phyloP scores from a whole-genome alignment of 805 yeast genomes.

The Lachancea cidri region DNA sequence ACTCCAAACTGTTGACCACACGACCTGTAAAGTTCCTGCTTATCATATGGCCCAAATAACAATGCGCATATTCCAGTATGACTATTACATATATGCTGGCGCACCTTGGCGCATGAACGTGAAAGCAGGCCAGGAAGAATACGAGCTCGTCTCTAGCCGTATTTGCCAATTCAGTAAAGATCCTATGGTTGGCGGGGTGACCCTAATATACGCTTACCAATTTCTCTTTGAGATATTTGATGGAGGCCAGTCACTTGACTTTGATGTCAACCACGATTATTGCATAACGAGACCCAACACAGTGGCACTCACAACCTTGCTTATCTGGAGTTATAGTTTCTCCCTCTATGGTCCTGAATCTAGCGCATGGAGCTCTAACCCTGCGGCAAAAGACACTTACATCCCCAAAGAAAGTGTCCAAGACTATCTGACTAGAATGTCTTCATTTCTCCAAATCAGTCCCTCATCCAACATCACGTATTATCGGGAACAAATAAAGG shows the following conservation, averaged over 20 bases:
- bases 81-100: constrained; percentile 74
- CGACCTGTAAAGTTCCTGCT: constrained; percentile 56
- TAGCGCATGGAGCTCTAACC: constrained; percentile 21
- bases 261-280: constrained; percentile 49
- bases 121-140: constrained; percentile 46
- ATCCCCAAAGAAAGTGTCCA: constrained; percentile 45
- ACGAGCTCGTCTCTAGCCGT: constrained; percentile 43
- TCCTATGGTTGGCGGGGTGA: constrained; percentile 45
- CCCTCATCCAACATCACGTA: constrained; percentile 29
- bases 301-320: constrained; percentile 28
- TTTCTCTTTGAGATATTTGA: constrained; percentile 58
- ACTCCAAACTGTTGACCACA: constrained; percentile 4
- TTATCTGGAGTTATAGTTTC: constrained; percentile 50
- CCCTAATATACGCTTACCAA: constrained; percentile 57
- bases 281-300: constrained; percentile 37
- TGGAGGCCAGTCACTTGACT: constrained; percentile 40
- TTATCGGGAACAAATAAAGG: constrained; percentile 40
- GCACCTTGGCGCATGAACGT: constrained; percentile 78
- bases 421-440: constrained; percentile 46
- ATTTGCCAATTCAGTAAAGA: constrained; percentile 31
- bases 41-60: constrained; percentile 71
- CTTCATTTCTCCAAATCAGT: constrained; percentile 30
- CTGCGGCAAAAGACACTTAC: constrained; percentile 13
- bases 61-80: constrained; percentile 69
- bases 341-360: constrained; percentile 45